A percentile compares a stretch with the other conserved stretches of the same genome.
These are phyloP conservation scores for Fusarium begoniae DNA, from an alignment of 2,329 filamentous ascomycete genomes.

Conservation along the genomic window DNA sequence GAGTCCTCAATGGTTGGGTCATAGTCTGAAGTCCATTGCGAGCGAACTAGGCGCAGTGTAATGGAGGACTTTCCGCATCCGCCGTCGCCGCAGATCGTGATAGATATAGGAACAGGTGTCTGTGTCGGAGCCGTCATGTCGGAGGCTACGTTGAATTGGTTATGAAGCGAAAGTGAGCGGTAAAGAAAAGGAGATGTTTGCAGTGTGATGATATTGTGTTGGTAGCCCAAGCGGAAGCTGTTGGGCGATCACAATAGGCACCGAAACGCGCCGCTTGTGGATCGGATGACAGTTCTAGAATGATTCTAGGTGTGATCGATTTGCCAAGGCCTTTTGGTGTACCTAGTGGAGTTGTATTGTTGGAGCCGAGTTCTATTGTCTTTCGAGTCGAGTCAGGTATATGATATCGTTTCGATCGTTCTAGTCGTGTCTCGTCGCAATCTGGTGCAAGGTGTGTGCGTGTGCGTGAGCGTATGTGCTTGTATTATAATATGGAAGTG, in stretches of 20 bases:
- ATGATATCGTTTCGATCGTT: constrained; percentile 25
- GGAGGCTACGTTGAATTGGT: background rate
- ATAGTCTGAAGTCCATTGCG: constrained; percentile 85
- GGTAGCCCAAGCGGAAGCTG: constrained; percentile 9
- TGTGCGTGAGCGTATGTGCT: background rate
- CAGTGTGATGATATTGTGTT: background rate
- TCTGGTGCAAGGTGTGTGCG: background rate
- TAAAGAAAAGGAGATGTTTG: background rate
- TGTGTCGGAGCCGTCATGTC: constrained; percentile 36
- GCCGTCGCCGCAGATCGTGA: constrained; percentile 88
- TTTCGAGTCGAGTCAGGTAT: background rate
- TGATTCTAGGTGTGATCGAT: constrained; percentile 14
- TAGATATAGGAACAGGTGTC: constrained; percentile 67
- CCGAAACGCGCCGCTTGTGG: constrained; percentile 26
- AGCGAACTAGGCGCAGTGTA: constrained; percentile 82
- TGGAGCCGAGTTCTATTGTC: background rate
- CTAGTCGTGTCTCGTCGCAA: constrained; percentile 23
- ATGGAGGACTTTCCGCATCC: constrained; percentile 88
- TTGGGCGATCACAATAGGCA: constrained; percentile 15
- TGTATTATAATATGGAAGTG: constrained; percentile 8
- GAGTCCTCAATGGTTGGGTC: constrained; percentile 86
- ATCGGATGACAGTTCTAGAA: constrained; percentile 22
- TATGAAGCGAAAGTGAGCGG: background rate
- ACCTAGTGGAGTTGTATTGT: background rate
- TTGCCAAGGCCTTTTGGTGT: constrained; percentile 3